A percentile compares a stretch with the other conserved stretches of the same genome.
Conservation (phyloP, 208 protist species). For the Jaenimonas drosophilae region DNA sequence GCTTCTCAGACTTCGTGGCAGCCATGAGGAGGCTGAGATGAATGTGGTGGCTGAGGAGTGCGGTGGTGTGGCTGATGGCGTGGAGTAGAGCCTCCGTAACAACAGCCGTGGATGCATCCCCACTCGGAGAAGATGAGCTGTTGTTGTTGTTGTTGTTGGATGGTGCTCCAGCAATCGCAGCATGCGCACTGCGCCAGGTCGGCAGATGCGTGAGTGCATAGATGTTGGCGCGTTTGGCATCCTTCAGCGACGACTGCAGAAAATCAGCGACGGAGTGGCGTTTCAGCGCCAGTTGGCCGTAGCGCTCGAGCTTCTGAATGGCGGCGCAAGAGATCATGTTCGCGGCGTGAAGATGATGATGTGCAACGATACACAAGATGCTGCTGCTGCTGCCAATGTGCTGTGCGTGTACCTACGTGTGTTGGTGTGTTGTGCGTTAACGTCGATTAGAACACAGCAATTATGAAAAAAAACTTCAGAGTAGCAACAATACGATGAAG, state of each 20-base stretch:
- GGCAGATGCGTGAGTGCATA: slow-evolving; percentile 74
- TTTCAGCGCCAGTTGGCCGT: slow-evolving; percentile 74
- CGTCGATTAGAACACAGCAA: too few relatives aligned
- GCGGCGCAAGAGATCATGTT: slow-evolving; percentile 73
- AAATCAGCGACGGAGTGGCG: slow-evolving; percentile 61
- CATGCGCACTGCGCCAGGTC: slow-evolving; percentile 51
- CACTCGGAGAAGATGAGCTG: not conserved
- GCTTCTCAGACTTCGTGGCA: slow-evolving; percentile 3
- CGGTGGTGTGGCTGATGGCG: slow-evolving; percentile 59
- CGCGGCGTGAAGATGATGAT: not conserved
- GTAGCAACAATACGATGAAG: too few relatives aligned
- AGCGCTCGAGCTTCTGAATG: slow-evolving; percentile 83
- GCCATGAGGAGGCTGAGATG: slow-evolving; percentile 11
- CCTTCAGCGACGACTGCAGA: slow-evolving; percentile 55
- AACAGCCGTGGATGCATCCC: slow-evolving; percentile 1
- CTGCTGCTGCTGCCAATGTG: too few relatives aligned
- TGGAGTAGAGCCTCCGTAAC: slow-evolving; percentile 68
- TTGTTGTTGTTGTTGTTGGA: slow-evolving; percentile 1
- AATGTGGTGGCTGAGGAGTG: slow-evolving; percentile 47
- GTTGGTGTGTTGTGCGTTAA: too few relatives aligned
- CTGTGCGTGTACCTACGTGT: too few relatives aligned
- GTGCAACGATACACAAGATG: too few relatives aligned
- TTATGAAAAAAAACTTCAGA: too few relatives aligned
- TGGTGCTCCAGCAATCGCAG: slow-evolving; percentile 10
- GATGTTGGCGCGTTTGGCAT: slow-evolving; percentile 54